Evolutionary conservation across 2,329 filamentous ascomycete genomes (phyloP).

Genomic region (Gaeumannomyces sp.): DNA sequence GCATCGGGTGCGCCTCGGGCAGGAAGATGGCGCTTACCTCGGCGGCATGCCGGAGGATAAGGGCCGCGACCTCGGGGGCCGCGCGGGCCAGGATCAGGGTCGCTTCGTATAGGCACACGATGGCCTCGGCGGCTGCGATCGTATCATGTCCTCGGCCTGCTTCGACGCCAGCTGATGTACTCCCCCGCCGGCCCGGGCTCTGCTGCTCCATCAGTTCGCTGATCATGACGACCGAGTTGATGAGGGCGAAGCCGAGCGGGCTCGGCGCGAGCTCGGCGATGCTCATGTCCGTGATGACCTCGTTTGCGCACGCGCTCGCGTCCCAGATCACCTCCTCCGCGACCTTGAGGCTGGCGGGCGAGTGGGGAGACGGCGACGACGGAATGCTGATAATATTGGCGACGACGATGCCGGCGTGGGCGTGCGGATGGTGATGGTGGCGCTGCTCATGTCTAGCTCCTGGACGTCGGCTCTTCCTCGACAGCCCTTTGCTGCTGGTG

Average conservation of each 20-base stretch:
- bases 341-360: not conserved
- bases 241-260: conserved; percentile 5
- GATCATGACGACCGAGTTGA: conserved; percentile 4
- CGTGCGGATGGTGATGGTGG: conserved; percentile 5
- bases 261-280: not conserved
- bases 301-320: conserved; percentile 2
- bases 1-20: conserved; percentile 3
- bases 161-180: conserved; percentile 5
- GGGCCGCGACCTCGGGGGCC: conserved; percentile 6
- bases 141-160: conserved; percentile 6
- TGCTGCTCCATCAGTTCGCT: not conserved
- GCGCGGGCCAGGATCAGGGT: not conserved
- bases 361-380: too few species aligned
- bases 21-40: conserved; percentile 3
- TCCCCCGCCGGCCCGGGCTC: conserved; percentile 4
- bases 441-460: not conserved
- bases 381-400: not conserved
- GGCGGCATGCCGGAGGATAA: conserved; percentile 7
- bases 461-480: not conserved
- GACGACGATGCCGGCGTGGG: not conserved
- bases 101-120: conserved; percentile 2
- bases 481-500: not conserved
- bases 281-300: not conserved
- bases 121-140: conserved; percentile 1
- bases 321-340: conserved; percentile 6